Base-by-base conservation (phyloP, 805 yeast genomes). In the Wickerhamiella siamensis region DNA sequence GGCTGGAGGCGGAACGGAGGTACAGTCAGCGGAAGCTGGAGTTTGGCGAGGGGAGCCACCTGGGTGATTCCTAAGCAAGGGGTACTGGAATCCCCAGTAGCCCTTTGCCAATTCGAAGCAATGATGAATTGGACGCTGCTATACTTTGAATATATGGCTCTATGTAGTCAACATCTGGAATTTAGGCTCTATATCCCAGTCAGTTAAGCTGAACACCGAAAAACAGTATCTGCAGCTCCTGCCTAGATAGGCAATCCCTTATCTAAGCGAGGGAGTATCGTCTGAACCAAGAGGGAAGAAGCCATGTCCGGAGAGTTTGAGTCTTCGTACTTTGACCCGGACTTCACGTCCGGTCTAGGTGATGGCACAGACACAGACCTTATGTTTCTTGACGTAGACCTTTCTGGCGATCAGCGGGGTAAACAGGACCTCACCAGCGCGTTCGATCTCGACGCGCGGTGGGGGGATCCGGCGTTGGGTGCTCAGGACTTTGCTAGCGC, bases 261-360 rank as follows among this genome's bases (percentile, higher is more conserved):
- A 24, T 24, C 29, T 24, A 24, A 24, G 29, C 29, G 29, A 24
- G 12, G 10, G 29, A 24, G 10, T 12, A 24, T 24, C 29, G 29
- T 24, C 29, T 24, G 10, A 24, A 24, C 29, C 29, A 24, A 24
- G 12, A 6, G 29, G 29, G 24, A 34, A 34, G 24, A 34, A 34
- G 21, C 22, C 27, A 34, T 34, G 37, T 34, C 37, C 24, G 37
- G 37, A 21, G 37, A 34, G 24, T 34, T 34, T 34, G 37, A 21
- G n/a, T 21, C 37, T 20, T 26, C 37, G 20, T 34, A 20, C 20
- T 34, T 34, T 21, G 37, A 34, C 20, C 27, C 37, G 12, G 37
- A 34, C 37, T 19, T 34, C 12, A 20, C 29, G 29, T 24, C 29
- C 12, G 29, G 29, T 12, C 29, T 24, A 8, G 29, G 29, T 6